A percentile compares a stretch with the other conserved stretches of the same genome.
These are phyloP conservation scores for Trichoderma lentiforme DNA, from an alignment of 2,329 filamentous ascomycete species.

Conservation along the genomic window DNA sequence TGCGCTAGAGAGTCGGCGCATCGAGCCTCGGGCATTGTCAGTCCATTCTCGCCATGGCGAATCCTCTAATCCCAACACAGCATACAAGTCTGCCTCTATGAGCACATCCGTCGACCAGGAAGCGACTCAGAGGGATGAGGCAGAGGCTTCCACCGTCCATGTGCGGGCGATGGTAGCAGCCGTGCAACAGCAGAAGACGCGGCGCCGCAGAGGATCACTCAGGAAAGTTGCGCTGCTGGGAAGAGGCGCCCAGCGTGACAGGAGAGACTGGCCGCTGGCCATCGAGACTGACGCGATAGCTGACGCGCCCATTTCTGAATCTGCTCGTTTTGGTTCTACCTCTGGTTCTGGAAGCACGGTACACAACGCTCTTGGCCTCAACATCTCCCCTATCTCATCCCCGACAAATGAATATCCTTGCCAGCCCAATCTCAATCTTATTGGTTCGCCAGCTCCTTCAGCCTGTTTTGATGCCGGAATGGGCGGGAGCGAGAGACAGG, in stretches of 20 bases:
- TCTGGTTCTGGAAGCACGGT: conserved; percentile 24
- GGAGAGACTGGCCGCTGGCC: conserved; percentile 48
- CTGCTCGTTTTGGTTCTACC: conserved; percentile 22
- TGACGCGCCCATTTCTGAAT: conserved; percentile 22
- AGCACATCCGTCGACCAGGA: conserved; percentile 40
- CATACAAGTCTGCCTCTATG: conserved; percentile 62
- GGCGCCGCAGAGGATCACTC: conserved; percentile 78
- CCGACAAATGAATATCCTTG: conserved; percentile 46
- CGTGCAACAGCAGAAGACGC: conserved; percentile 47
- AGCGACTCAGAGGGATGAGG: conserved; percentile 32
- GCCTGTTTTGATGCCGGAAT: conserved; percentile 21
- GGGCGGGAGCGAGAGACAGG: conserved; percentile 24
- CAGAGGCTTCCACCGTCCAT: conserved; percentile 21
- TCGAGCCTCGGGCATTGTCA: background rate
- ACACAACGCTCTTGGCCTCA: conserved; percentile 43
- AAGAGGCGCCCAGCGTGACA: conserved; percentile 63
- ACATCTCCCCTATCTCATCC: conserved; percentile 44
- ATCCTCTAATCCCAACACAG: conserved; percentile 43
- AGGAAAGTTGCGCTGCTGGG: conserved; percentile 83
- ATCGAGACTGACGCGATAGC: conserved; percentile 39
- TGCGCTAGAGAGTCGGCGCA: background rate
- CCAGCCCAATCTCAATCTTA: conserved; percentile 29
- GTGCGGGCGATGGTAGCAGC: conserved; percentile 30
- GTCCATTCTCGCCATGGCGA: background rate
- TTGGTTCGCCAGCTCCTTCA: conserved; percentile 21